phyloP scores from a whole-genome alignment of 805 yeast species.

The Geotrichum ghanense region DNA sequence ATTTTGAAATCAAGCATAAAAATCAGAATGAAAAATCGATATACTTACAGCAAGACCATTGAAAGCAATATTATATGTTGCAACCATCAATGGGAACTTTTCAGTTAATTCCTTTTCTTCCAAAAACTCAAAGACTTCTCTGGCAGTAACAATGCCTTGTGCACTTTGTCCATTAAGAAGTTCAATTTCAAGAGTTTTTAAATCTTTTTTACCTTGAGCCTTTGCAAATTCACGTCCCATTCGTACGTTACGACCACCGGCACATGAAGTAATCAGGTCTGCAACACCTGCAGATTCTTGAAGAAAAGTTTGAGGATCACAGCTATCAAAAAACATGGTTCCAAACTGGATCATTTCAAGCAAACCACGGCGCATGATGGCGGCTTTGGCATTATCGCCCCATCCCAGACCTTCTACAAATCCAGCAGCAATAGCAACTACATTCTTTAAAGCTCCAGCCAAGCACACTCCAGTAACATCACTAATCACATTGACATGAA shows the following conservation, averaged over 20 bases:
- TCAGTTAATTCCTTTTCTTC: slow-evolving; percentile 36
- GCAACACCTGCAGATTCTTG: slow-evolving; percentile 97
- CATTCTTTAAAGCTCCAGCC: slow-evolving; percentile 95
- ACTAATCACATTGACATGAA: slow-evolving; percentile 86
- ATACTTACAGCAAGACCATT: slow-evolving; percentile 51
- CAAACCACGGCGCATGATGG: slow-evolving; percentile 92
- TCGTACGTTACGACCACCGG: slow-evolving; percentile 93
- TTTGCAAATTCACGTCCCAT: slow-evolving; percentile 78
- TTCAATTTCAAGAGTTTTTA: slow-evolving; percentile 73
- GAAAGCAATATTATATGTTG: slow-evolving; percentile 75
- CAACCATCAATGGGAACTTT: slow-evolving; percentile 74
- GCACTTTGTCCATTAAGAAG: slow-evolving; percentile 92
- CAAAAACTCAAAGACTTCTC: slow-evolving; percentile 83
- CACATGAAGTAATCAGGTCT: slow-evolving; percentile 95
- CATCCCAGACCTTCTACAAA: slow-evolving; percentile 96
- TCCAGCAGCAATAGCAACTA: slow-evolving; percentile 93
- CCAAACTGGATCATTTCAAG: slow-evolving; percentile 86
- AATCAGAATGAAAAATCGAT: too few relatives aligned
- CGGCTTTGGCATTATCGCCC: slow-evolving; percentile 99
- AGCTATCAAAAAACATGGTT: slow-evolving; percentile 63
- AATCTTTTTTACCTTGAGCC: slow-evolving; percentile 40
- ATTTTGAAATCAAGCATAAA: too few relatives aligned
- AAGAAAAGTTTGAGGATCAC: slow-evolving; percentile 70
- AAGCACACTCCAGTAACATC: slow-evolving; percentile 95
- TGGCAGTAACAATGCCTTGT: slow-evolving; percentile 85